Conservation (phyloP, 768 basidiomycete genomes). For the Trametopsis cervina region DNA sequence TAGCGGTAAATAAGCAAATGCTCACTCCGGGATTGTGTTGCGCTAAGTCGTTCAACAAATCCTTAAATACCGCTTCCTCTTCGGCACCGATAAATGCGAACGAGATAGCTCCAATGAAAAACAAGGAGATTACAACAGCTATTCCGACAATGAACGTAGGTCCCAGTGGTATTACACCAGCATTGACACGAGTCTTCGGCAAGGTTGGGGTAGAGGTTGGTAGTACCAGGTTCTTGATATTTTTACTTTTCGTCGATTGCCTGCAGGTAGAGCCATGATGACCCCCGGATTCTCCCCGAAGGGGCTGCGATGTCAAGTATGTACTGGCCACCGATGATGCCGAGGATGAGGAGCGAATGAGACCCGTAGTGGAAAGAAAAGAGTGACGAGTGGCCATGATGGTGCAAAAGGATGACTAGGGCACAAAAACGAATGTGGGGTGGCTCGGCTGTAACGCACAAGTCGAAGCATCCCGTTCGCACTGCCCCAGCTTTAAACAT, state of each 20-base stretch:
- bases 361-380: slow-evolving; percentile 35
- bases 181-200: slow-evolving; percentile 5
- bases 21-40: slow-evolving; percentile 39
- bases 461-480: background rate
- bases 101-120: slow-evolving; percentile 42
- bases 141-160: slow-evolving; percentile 26
- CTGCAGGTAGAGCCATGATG: slow-evolving; percentile 2
- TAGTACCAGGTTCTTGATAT: slow-evolving; percentile 2
- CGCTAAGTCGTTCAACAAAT: slow-evolving; percentile 34
- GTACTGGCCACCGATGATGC: background rate
- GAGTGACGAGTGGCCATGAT: slow-evolving; percentile 28
- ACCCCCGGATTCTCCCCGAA: background rate
- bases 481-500: background rate
- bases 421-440: slow-evolving; percentile 14
- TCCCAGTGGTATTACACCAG: slow-evolving; percentile 22
- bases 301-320: background rate
- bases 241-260: too few species aligned
- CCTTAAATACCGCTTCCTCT: slow-evolving; percentile 35
- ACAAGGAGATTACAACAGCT: slow-evolving; percentile 36
- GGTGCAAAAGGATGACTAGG: slow-evolving; percentile 31
- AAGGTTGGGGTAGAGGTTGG: background rate
- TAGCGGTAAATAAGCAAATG: background rate
- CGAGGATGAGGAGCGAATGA: slow-evolving; percentile 17
- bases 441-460: background rate
- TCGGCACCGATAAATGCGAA: slow-evolving; percentile 42